Base-by-base conservation (phyloP, 2,329 filamentous ascomycete species). In the Alternaria burnsii region DNA sequence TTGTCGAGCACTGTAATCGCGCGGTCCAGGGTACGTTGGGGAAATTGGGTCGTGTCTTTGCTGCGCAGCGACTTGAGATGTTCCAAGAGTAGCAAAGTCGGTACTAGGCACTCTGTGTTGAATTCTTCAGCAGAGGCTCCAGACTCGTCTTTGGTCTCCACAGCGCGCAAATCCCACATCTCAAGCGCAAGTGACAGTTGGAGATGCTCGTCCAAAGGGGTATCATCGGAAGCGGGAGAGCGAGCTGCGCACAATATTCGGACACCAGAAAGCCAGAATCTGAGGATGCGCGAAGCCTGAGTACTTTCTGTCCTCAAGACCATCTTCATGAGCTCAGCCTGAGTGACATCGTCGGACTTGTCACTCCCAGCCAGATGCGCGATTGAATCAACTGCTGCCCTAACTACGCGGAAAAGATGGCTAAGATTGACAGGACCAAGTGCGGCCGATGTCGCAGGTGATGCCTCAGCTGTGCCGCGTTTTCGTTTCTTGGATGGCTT, bases 401-500 rank as follows among this genome's bases (percentile, higher is more conserved):
- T 61, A 51, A 77, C 46, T 5, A 63, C 63, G 8, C 55, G 54
- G 48, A 78, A 77, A 4, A 78, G 68, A 18, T 65, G 54, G 24
- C 59, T 54, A 1, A 62, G 69, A 18, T 66, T 58, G 16, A 36
- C 26, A 11, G 56, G 50, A 9, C 61, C 62, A 3, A 69, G 52
- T 16, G 65, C 41, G 11, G 61, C 46, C 18, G 55, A 65, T 50
- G 69, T 74, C 22, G 65, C 58, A 8, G 71, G 56, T 14, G 62
- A 62, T 16, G 53, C 61, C 18, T 66, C 63, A 7, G 61, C 61
- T 3, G 65, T 66, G 44, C 70, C 70, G 50, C 77, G 72, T 63
- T 79, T 79, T 26, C 76, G 70, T 62, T 79, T 79, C 32, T 73
- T 71, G 6, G 77, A 78, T 3, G 71, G 67, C 32, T 69, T 69